Conservation (phyloP, 2,329 filamentous ascomycete genomes). For the Paecilomyces fulvus region DNA sequence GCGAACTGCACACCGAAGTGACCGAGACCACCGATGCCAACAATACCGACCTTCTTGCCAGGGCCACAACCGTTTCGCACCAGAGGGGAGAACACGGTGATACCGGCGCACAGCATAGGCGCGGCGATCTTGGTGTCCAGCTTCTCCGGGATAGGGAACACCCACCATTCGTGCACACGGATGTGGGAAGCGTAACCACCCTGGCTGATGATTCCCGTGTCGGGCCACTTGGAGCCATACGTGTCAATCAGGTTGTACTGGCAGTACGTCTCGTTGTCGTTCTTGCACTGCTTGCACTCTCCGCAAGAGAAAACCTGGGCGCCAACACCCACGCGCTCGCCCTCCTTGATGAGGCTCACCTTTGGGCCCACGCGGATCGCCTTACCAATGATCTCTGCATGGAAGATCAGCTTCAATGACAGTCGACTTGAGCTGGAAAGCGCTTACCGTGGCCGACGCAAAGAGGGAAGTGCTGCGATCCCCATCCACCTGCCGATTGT, state of each 20-base stretch:
- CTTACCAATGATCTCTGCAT: conserved; percentile 58
- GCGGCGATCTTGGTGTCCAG: conserved; percentile 55
- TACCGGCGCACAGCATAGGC: conserved; percentile 76
- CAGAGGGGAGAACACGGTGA: conserved; percentile 72
- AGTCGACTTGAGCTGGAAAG: background rate
- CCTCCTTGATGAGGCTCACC: conserved; percentile 53
- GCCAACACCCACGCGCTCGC: conserved; percentile 60
- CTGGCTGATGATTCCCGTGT: conserved; percentile 56
- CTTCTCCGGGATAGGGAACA: conserved; percentile 61
- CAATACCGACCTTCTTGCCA: conserved; percentile 42
- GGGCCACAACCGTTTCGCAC: conserved; percentile 66
- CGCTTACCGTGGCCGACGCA: conserved; percentile 43
- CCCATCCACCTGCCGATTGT: conserved; percentile 42
- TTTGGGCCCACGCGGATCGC: conserved; percentile 59
- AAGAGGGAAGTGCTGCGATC: conserved; percentile 42
- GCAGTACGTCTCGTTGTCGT: conserved; percentile 62
- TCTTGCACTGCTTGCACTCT: conserved; percentile 56
- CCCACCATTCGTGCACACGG: conserved; percentile 67
- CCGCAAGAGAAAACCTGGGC: conserved; percentile 59
- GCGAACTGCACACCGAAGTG: conserved; percentile 64
- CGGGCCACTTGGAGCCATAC: conserved; percentile 47
- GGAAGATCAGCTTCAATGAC: background rate
- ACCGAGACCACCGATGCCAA: conserved; percentile 54
- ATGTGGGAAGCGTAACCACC: conserved; percentile 62
- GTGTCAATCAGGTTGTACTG: conserved; percentile 42